A percentile compares a stretch with the other conserved stretches of the same genome.
Conservation (phyloP, 2,329 filamentous ascomycete species). For the Cucurbitaria berberidis region DNA sequence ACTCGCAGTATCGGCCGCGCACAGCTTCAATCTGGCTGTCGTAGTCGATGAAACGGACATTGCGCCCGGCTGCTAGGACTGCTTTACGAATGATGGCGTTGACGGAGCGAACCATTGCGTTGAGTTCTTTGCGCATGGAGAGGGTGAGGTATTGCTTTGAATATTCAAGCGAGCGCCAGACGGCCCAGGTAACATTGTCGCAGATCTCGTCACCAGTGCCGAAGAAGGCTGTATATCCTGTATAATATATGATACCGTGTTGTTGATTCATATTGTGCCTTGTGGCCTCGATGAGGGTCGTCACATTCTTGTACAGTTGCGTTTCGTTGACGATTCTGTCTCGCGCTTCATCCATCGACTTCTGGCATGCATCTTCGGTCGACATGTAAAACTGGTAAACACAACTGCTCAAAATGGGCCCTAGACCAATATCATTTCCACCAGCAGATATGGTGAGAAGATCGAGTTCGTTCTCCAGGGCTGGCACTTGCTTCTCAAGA, state of each 20-base stretch:
- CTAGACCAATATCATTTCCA: constrained; percentile 41
- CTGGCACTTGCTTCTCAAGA: constrained; percentile 30
- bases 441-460: constrained; percentile 41
- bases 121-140: constrained; percentile 28
- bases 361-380: constrained; percentile 28
- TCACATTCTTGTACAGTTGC: constrained; percentile 29
- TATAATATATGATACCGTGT: constrained; percentile 36
- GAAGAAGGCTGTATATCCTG: constrained; percentile 42
- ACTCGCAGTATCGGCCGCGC: constrained; percentile 37
- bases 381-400: constrained; percentile 42
- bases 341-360: constrained; percentile 26
- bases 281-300: constrained; percentile 24
- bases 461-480: constrained; percentile 25
- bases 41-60: constrained; percentile 37
- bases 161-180: constrained; percentile 30
- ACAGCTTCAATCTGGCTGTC: constrained; percentile 16
- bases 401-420: constrained; percentile 36
- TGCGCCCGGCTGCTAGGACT: constrained; percentile 14
- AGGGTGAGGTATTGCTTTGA: constrained; percentile 37
- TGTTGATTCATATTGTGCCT: constrained; percentile 27
- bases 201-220: constrained; percentile 30
- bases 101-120: constrained; percentile 33
- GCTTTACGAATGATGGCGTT: constrained; percentile 30
- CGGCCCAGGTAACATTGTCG: constrained; percentile 40
- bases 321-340: constrained; percentile 21